phyloP scores from a whole-genome alignment of 139 green algal species.

The Volvox africanus region DNA sequence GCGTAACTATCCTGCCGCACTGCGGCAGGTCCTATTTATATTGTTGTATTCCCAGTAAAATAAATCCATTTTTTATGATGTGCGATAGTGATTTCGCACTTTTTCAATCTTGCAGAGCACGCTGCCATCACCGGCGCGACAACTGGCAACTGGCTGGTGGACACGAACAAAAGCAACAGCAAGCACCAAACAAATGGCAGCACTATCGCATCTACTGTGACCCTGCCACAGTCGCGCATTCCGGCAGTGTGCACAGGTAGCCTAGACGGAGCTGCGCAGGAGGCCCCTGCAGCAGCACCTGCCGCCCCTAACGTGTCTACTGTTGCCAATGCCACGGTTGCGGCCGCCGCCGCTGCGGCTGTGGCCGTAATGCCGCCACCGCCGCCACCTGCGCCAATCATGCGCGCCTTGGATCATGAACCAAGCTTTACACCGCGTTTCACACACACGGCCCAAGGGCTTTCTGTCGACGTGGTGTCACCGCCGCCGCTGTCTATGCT shows the following conservation, averaged over 20 bases:
- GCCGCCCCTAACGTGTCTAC: too few relatives aligned
- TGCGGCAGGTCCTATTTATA: too few relatives aligned
- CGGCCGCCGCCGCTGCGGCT: not conserved
- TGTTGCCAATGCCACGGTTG: not conserved
- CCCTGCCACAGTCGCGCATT: too few relatives aligned
- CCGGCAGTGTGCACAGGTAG: not conserved
- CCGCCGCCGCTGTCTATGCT: constrained; percentile 3
- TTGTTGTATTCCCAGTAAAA: too few relatives aligned
- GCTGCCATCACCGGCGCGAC: too few relatives aligned
- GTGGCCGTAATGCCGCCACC: not conserved
- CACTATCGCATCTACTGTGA: not conserved
- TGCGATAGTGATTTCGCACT: too few relatives aligned
- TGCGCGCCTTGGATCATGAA: not conserved
- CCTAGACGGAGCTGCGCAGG: not conserved
- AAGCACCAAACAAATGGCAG: not conserved
- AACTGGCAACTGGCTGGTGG: too few relatives aligned
- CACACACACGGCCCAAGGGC: not conserved
- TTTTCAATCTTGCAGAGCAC: too few relatives aligned
- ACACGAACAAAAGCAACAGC: not conserved
- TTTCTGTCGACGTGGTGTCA: constrained; percentile 9
- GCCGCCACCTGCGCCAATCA: not conserved
- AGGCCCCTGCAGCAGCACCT: not conserved
- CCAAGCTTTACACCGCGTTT: not conserved
- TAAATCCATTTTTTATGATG: too few relatives aligned
- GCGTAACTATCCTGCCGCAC: too few relatives aligned